Percentiles rank a stretch among this genome's conserved stretches.
phyloP scores from a whole-genome alignment of 2,329 filamentous ascomycete genomes.

The Verticillium isaacii region DNA sequence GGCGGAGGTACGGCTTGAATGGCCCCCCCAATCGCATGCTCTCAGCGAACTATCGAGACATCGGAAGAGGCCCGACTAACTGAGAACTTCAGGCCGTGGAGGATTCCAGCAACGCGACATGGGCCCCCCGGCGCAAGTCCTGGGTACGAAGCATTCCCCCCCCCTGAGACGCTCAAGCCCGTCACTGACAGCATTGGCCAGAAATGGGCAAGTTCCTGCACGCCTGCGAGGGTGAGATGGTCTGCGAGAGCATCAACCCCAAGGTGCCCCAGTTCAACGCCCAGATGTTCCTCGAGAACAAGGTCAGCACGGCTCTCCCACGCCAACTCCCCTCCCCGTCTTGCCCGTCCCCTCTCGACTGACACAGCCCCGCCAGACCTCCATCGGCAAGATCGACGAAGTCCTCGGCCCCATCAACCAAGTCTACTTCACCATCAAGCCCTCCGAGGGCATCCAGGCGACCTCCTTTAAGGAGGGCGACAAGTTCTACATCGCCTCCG shows the following conservation, averaged over 20 bases:
- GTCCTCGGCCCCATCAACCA: constrained; percentile 96
- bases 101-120: constrained; percentile 14
- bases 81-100: constrained; percentile 9
- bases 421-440: constrained; percentile 98
- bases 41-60: too few species aligned
- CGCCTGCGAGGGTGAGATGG: constrained; percentile 94
- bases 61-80: background rate
- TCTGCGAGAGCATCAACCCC: constrained; percentile 90
- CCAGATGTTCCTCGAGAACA: constrained; percentile 98
- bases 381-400: constrained; percentile 96
- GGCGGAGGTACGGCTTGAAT: constrained; percentile 6
- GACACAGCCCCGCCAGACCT: constrained; percentile 47
- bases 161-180: background rate
- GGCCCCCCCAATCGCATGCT: background rate
- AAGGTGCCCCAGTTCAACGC: constrained; percentile 99
- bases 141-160: constrained; percentile 5
- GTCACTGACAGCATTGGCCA: constrained; percentile 18
- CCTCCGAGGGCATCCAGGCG: constrained; percentile 91
- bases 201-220: constrained; percentile 96
- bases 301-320: constrained; percentile 44
- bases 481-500: constrained; percentile 92
- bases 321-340: background rate
- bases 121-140: constrained; percentile 13
- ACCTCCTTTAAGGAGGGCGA: constrained; percentile 92
- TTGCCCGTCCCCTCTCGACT: background rate